Base-by-base conservation (phyloP, 345 rosid genomes). In the Pistacia atlantica region DNA sequence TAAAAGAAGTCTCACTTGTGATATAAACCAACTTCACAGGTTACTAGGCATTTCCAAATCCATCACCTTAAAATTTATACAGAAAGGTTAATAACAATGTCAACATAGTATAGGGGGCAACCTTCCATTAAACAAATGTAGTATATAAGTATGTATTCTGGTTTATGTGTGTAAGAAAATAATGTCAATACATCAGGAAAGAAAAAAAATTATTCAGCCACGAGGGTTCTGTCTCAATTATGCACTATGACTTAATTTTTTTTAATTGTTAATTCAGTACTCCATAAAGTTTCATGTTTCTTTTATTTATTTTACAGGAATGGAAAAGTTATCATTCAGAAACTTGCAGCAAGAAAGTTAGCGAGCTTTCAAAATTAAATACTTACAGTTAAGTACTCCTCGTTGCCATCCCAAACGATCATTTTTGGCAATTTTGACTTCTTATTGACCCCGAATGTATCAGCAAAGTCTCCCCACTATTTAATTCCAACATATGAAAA, bases 371-470 rank as follows among this genome's bases (percentile, higher is more conserved):
- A 69, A 28, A 59, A 70, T 35, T 54, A 5, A 31, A 31, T 67
- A 76, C 89, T 89, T 86, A 96, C 99, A 52, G 86, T 79, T 55
- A 87, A 80, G 84, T 92, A 96, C 76, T 86, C 90, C 74, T 88
- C 95, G 42, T 82, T 88, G 59, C 99, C 98, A 74, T 91, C 86
- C 98, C 99, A 96, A 54, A 96, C 85, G 65, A 96, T 79, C 87
- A 93, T 86, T 85, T 84, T 92, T 16, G 99, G 99, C 45, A 96
- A 88, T 38, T 86, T 87, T 59, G 86, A 62, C 78, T 84, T 85
- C 86, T 82, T 81, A 31, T 79, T 83, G 49, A 74, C 89, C 20
- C 82, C 93, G 73, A 96, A 96, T 31, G 92, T 81, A 77, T 90
- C 94, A 42, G 97, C 86, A 83, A 96, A 92, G 11, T 91, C 98